phyloP scores from a whole-genome alignment of 2,329 filamentous ascomycete species.

The Penicillium polonicum region DNA sequence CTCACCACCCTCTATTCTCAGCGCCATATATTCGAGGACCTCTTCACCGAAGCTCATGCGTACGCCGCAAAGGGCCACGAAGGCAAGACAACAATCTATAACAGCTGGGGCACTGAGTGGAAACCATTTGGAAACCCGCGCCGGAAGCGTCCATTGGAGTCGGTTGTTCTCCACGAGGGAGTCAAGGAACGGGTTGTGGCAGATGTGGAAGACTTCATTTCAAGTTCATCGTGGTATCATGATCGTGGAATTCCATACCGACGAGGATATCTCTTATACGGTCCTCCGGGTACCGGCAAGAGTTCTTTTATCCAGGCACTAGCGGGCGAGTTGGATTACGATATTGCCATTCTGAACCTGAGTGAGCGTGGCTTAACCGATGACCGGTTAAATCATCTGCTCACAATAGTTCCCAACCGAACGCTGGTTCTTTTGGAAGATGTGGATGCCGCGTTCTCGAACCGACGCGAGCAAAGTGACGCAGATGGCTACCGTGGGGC shows the following conservation, averaged over 20 bases:
- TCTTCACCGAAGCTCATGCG: slow-evolving; percentile 82
- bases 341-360: slow-evolving; percentile 87
- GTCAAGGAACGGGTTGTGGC: slow-evolving; percentile 76
- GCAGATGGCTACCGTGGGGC: slow-evolving; percentile 81
- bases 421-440: slow-evolving; percentile 85
- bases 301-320: slow-evolving; percentile 95
- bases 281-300: slow-evolving; percentile 87
- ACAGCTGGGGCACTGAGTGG: slow-evolving; percentile 82
- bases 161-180: slow-evolving; percentile 80
- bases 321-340: slow-evolving; percentile 87
- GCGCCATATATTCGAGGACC: slow-evolving; percentile 81
- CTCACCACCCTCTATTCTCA: slow-evolving; percentile 89
- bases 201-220: slow-evolving; percentile 80
- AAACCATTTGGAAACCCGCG: slow-evolving; percentile 77
- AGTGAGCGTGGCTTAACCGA: slow-evolving; percentile 87
- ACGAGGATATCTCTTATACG: slow-evolving; percentile 83
- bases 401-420: slow-evolving; percentile 79
- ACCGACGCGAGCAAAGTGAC: slow-evolving; percentile 69
- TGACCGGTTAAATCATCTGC: slow-evolving; percentile 78
- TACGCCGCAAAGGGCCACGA: slow-evolving; percentile 78
- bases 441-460: slow-evolving; percentile 85
- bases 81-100: slow-evolving; percentile 91
- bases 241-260: slow-evolving; percentile 94
- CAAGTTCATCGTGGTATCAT: slow-evolving; percentile 80
- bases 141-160: slow-evolving; percentile 81